Evolutionary conservation across 1,284 basidiomycete species (phyloP).

Genomic region (Singerocomus inundabilis): DNA sequence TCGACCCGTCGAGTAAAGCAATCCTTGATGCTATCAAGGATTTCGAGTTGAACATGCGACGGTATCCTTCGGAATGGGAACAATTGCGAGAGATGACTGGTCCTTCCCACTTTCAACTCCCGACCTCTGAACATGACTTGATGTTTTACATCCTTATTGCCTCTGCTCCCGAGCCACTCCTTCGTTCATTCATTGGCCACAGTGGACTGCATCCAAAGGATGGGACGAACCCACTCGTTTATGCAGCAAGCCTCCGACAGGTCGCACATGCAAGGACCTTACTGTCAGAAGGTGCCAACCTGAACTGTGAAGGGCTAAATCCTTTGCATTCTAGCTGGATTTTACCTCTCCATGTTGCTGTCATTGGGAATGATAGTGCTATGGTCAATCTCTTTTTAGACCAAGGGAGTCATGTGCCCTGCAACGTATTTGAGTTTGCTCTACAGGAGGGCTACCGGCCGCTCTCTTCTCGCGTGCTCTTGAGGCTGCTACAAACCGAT

Average conservation of each 20-base stretch:
- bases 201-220: not conserved
- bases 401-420: not conserved
- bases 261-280: slow-evolving; percentile 6
- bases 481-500: slow-evolving; percentile 3
- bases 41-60: too few relatives aligned
- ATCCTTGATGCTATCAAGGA: too few relatives aligned
- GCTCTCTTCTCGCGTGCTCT: too few relatives aligned
- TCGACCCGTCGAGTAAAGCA: too few relatives aligned
- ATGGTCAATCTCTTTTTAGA: not conserved
- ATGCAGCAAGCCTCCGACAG: not conserved
- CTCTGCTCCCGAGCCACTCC: not conserved
- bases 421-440: not conserved
- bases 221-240: slow-evolving; percentile 15
- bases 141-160: slow-evolving; percentile 6
- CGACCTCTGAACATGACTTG: not conserved
- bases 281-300: not conserved
- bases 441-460: accelerated
- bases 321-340: not conserved
- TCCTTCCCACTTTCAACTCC: not conserved
- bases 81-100: not conserved
- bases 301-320: not conserved
- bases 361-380: accelerated
- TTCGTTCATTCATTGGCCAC: not conserved
- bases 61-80: not conserved
- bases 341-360: slow-evolving; percentile 1